Evolutionary conservation across 176 grass and related monocot genomes (phyloP).

Genomic region (Alopecurus myosuroides): DNA sequence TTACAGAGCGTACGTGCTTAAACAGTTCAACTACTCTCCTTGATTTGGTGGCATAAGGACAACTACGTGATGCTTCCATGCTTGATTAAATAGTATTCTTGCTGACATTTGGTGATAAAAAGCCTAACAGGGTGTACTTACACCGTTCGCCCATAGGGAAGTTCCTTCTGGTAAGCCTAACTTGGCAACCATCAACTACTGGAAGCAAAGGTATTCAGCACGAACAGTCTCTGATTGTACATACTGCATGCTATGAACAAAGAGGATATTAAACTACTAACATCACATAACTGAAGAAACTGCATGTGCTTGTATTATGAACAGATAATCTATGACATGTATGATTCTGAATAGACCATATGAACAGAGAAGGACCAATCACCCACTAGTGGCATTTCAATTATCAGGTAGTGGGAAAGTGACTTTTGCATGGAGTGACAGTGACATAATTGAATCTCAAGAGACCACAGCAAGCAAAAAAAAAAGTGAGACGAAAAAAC

Average conservation of each 20-base stretch:
- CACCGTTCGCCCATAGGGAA: not conserved
- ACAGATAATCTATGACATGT: not conserved
- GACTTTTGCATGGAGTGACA: constrained; percentile 33
- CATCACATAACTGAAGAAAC: not conserved
- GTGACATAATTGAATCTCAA: constrained; percentile 26
- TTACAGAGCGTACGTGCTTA: constrained; percentile 27
- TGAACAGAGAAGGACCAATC: constrained; percentile 4
- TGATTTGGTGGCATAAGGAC: constrained; percentile 46
- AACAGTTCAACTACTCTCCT: constrained; percentile 50
- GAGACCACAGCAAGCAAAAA: constrained; percentile 16
- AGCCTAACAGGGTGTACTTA: not conserved
- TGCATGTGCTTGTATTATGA: not conserved
- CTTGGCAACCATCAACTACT: not conserved
- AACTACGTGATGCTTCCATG: constrained; percentile 24
- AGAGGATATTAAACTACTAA: not conserved
- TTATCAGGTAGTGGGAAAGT: constrained; percentile 36
- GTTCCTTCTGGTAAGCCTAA: not conserved
- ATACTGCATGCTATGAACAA: not conserved
- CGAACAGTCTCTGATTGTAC: not conserved
- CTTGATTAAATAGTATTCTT: constrained; percentile 21
- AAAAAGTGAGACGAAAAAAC: not conserved
- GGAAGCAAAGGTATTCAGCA: not conserved
- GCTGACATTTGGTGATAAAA: not conserved
- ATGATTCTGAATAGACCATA: not conserved
- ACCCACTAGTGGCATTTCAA: constrained; percentile 29